A percentile compares a stretch with the other conserved stretches of the same genome.
Conservation (phyloP, 768 basidiomycete genomes). For the Amyloporia xantha region DNA sequence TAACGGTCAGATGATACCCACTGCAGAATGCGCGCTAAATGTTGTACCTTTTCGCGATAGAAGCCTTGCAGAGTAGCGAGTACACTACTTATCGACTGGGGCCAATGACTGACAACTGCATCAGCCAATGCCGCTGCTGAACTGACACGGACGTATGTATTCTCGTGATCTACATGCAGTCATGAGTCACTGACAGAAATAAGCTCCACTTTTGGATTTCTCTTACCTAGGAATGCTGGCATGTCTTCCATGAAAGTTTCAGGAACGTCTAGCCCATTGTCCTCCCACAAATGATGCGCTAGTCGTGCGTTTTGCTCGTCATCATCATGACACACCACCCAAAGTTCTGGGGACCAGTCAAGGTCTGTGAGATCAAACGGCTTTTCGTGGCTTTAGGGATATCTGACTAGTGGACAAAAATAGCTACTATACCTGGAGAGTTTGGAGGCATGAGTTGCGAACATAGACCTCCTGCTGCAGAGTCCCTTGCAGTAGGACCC, state of each 20-base stretch:
- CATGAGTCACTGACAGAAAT: not conserved
- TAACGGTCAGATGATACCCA: not conserved
- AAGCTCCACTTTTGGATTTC: not conserved
- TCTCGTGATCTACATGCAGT: slow-evolving; percentile 56
- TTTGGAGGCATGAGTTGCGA: slow-evolving; percentile 83
- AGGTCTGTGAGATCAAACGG: slow-evolving; percentile 92
- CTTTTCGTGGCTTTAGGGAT: slow-evolving; percentile 32
- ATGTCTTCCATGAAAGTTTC: slow-evolving; percentile 57
- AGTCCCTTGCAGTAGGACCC: slow-evolving; percentile 63
- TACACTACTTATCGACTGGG: slow-evolving; percentile 42
- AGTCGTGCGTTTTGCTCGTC: slow-evolving; percentile 84
- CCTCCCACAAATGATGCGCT: slow-evolving; percentile 85
- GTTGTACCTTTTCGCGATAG: slow-evolving; percentile 82
- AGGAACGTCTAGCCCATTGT: slow-evolving; percentile 86
- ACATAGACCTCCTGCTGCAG: slow-evolving; percentile 84
- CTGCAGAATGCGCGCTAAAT: too few relatives aligned
- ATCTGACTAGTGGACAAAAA: not conserved
- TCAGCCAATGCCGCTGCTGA: slow-evolving; percentile 69
- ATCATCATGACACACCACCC: slow-evolving; percentile 84
- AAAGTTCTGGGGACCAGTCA: slow-evolving; percentile 86
- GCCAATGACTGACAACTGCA: slow-evolving; percentile 61
- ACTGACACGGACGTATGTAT: slow-evolving; percentile 72
- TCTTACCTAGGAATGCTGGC: slow-evolving; percentile 61
- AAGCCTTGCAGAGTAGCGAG: slow-evolving; percentile 54
- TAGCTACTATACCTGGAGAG: slow-evolving; percentile 60